Evolutionary conservation across 2,329 filamentous ascomycete species (phyloP).

Genomic region (Arthrocladium fulminans): DNA sequence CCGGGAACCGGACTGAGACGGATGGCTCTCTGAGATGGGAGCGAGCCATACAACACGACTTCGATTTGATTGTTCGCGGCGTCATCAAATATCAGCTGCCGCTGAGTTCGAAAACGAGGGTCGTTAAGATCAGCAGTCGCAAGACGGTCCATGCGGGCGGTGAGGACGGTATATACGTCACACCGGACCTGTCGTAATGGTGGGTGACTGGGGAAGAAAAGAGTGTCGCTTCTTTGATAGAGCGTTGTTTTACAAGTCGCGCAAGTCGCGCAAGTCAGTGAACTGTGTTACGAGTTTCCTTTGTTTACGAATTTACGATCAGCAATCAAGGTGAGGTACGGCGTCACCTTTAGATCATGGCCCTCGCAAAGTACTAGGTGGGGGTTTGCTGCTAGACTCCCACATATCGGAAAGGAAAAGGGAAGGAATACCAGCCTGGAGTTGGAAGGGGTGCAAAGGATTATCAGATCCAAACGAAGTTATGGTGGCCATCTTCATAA

Average conservation of each 20-base stretch:
- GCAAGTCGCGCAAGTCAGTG: neutral
- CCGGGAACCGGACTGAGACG: slow-evolving; percentile 77
- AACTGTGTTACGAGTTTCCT: slow-evolving; percentile 2
- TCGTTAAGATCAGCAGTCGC: slow-evolving; percentile 39
- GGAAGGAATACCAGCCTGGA: neutral
- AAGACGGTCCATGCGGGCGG: slow-evolving; percentile 33
- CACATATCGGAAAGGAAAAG: neutral
- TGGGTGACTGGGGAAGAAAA: neutral
- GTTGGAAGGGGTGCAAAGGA: neutral
- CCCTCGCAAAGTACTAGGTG: neutral
- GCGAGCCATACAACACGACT: slow-evolving; percentile 78
- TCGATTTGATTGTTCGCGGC: slow-evolving; percentile 85
- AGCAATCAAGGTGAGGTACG: neutral
- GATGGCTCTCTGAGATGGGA: slow-evolving; percentile 84
- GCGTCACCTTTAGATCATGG: neutral
- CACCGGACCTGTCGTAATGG: neutral
- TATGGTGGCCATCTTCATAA: neutral
- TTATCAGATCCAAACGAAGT: no score
- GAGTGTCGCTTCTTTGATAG: neutral
- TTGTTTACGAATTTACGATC: slow-evolving; percentile 1
- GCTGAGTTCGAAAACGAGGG: slow-evolving; percentile 46
- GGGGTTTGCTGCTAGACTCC: slow-evolving; percentile 4
- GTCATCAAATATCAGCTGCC: slow-evolving; percentile 73
- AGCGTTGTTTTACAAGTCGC: slow-evolving; percentile 1
- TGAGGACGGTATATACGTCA: no score